Percentiles rank a stretch among this genome's conserved stretches.
These are phyloP conservation scores for Metschnikowia reukaufii DNA, from an alignment of 805 yeast species.

Conservation along the genomic window DNA sequence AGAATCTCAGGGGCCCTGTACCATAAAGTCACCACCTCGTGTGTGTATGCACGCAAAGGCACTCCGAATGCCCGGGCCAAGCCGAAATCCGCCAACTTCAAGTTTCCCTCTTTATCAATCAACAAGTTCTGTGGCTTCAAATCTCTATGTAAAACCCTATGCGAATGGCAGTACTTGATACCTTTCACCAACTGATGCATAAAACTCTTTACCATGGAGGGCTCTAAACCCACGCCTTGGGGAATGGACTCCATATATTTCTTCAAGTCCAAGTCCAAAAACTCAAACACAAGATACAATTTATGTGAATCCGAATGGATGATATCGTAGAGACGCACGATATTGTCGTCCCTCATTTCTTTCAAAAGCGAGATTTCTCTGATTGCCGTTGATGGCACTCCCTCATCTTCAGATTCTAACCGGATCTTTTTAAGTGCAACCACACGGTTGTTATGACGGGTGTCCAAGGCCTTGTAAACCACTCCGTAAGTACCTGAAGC, in stretches of 20 bases:
- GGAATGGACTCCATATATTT: constrained; percentile 96
- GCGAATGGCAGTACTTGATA: constrained; percentile 89
- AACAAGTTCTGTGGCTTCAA: constrained; percentile 94
- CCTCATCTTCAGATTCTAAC: constrained; percentile 95
- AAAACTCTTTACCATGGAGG: constrained; percentile 87
- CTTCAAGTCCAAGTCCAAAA: constrained; percentile 89
- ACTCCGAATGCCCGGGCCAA: constrained; percentile 97
- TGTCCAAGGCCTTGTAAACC: constrained; percentile 92
- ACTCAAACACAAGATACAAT: constrained; percentile 89
- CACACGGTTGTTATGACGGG: constrained; percentile 83
- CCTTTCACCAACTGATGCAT: constrained; percentile 92
- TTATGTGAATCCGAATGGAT: constrained; percentile 94
- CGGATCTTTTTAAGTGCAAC: constrained; percentile 96
- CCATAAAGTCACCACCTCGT: constrained; percentile 98
- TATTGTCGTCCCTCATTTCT: constrained; percentile 91
- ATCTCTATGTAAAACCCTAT: constrained; percentile 92
- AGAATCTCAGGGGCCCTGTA: constrained; percentile 95
- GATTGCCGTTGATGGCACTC: constrained; percentile 97
- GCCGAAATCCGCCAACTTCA: constrained; percentile 73
- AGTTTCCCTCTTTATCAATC: constrained; percentile 92
- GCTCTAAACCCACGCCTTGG: constrained; percentile 84
- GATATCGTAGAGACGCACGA: constrained; percentile 87
- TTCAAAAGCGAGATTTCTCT: constrained; percentile 92
- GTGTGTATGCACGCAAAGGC: constrained; percentile 94
- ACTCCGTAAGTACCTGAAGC: constrained; percentile 86